These are phyloP conservation scores for Exophiala viscosa DNA, from an alignment of 2,329 filamentous ascomycete species.

Conservation along the genomic window DNA sequence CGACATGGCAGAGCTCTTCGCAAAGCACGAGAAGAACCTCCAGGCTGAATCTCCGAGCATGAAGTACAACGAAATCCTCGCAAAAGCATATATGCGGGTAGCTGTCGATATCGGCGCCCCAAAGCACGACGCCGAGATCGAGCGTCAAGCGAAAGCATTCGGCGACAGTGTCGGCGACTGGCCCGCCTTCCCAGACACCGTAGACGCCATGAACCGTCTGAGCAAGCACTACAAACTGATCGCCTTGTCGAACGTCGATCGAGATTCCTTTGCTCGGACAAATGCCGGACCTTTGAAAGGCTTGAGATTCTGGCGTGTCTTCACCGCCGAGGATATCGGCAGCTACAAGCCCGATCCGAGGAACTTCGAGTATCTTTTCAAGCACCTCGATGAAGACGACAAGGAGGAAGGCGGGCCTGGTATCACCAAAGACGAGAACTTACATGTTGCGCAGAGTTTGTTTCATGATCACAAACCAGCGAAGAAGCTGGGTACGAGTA, in stretches of 20 bases:
- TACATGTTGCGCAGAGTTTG: conserved; percentile 67
- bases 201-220: conserved; percentile 50
- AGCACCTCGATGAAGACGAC: conserved; percentile 9
- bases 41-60: conserved; percentile 54
- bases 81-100: conserved; percentile 39
- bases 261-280: conserved; percentile 47
- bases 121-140: conserved; percentile 1
- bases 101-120: conserved; percentile 28
- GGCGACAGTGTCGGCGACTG: conserved; percentile 48
- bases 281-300: conserved; percentile 49
- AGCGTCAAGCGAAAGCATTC: conserved; percentile 42
- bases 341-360: conserved; percentile 62
- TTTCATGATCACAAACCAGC: conserved; percentile 64
- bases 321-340: conserved; percentile 68
- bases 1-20: conserved; percentile 24
- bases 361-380: conserved; percentile 66
- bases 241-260: conserved; percentile 56
- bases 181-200: conserved; percentile 56
- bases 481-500: conserved; percentile 56
- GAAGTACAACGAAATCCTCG: conserved; percentile 59
- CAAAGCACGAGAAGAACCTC: conserved; percentile 43
- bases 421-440: conserved; percentile 53
- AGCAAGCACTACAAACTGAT: conserved; percentile 52
- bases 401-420: conserved; percentile 53
- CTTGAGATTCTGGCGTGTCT: conserved; percentile 58